Percentiles rank a stretch among this genome's conserved stretches.
These are phyloP conservation scores for Hymenoscyphus scutula DNA, from an alignment of 2,329 filamentous ascomycete species.

Conservation along the genomic window DNA sequence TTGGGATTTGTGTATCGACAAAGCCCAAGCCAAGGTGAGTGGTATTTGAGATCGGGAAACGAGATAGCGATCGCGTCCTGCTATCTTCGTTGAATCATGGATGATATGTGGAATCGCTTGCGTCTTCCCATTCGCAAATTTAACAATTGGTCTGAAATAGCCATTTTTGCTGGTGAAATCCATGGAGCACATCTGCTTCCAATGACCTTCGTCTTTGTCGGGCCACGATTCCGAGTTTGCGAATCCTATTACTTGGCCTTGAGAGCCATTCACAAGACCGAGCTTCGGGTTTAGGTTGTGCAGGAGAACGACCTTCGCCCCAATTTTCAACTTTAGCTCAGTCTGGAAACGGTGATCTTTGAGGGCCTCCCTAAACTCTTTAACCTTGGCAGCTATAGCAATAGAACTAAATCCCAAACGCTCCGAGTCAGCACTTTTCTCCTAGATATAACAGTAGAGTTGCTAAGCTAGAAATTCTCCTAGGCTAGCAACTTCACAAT, in stretches of 20 bases:
- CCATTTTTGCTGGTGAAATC: slow-evolving; percentile 7
- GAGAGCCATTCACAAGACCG: slow-evolving; percentile 33
- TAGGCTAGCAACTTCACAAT: not conserved
- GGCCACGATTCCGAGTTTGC: slow-evolving; percentile 13
- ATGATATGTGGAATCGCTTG: slow-evolving; percentile 18
- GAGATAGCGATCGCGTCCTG: slow-evolving; percentile 18
- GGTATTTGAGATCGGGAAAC: slow-evolving; percentile 52
- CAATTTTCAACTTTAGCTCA: slow-evolving; percentile 25
- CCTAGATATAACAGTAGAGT: not conserved
- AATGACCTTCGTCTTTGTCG: not conserved
- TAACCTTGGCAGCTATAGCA: slow-evolving; percentile 11
- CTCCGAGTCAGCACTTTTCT: not conserved
- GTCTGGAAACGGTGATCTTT: slow-evolving; percentile 24
- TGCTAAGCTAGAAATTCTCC: not conserved
- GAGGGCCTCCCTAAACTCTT: slow-evolving; percentile 18
- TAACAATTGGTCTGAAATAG: slow-evolving; percentile 20
- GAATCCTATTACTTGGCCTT: slow-evolving; percentile 31
- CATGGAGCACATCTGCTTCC: not conserved
- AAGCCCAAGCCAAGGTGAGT: slow-evolving; percentile 88
- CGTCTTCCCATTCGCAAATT: slow-evolving; percentile 22
- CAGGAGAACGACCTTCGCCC: slow-evolving; percentile 32
- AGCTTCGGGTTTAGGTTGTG: slow-evolving; percentile 20
- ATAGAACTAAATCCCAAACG: not conserved
- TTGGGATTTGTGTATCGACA: slow-evolving; percentile 96
- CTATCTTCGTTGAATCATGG: slow-evolving; percentile 15